Conservation (phyloP, 2,329 filamentous ascomycete genomes). For the Pseudomassariella vexata region DNA sequence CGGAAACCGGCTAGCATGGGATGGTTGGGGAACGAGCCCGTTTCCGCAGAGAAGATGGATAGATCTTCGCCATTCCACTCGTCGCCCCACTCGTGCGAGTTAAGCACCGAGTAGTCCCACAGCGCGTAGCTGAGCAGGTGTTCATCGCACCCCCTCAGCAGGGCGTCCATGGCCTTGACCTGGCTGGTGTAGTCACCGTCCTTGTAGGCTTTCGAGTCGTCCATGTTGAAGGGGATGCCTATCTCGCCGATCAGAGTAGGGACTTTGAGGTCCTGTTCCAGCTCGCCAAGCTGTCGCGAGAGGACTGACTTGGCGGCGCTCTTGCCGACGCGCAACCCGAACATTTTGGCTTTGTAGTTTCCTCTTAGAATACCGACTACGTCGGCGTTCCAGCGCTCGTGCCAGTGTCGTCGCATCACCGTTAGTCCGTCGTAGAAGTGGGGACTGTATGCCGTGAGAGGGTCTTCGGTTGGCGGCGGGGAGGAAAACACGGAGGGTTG, state of each 20-base stretch:
- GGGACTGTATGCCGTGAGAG: constrained; percentile 14
- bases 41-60: constrained; percentile 15
- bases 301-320: constrained; percentile 13
- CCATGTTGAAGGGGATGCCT: constrained; percentile 17
- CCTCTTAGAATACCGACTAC: constrained; percentile 16
- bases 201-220: constrained; percentile 13
- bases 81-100: constrained; percentile 18
- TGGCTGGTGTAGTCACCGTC: constrained; percentile 16
- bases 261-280: constrained; percentile 10
- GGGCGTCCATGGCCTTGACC: constrained; percentile 15
- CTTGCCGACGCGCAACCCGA: constrained; percentile 13
- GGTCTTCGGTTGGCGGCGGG: constrained; percentile 11
- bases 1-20: constrained; percentile 9
- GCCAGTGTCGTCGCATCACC: constrained; percentile 17
- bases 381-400: constrained; percentile 18
- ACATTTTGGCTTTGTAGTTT: constrained; percentile 12
- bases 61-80: constrained; percentile 19
- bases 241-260: constrained; percentile 16
- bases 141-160: constrained; percentile 14
- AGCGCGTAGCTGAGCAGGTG: constrained; percentile 14
- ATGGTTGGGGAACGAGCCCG: constrained; percentile 14
- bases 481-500: constrained; percentile 15
- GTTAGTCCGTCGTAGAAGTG: constrained; percentile 20
- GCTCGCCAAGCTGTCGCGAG: constrained; percentile 12
- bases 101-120: constrained; percentile 15